Evolutionary conservation across 495 filamentous ascomycete species (phyloP), one percentile per base, ranked within the genome.

Genomic region (Symbiotaphrina buchneri): DNA sequence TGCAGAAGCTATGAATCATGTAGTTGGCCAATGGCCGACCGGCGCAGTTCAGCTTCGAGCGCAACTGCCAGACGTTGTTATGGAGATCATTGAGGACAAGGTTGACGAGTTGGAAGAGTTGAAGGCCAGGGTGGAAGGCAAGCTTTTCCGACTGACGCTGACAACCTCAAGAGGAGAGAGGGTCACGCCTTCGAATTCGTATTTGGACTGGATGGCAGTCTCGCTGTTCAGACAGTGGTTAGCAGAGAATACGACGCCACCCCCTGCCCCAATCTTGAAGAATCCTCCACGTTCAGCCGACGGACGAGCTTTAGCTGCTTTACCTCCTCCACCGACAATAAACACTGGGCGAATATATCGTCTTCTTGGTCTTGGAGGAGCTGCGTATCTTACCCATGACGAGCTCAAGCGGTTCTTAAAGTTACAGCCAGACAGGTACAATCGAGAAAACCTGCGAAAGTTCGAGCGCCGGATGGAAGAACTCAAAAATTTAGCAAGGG

Each of bases 11-110:
- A 52, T 93, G 14, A 74, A 90, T 30, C 83, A 93, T 40, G 81
- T 93, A 0, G 81, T 93, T 4, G 83, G 83, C 5, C 77, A 84
- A 40, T 93, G 83, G 83, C 83, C 83, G 1, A 55, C 65, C 0
- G 80, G 71, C 8, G 65, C 77, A 33, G 62, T 66, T n/a, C 73
- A 76, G 41, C 65, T 93, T 25, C 65, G 75, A 25, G 67, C 65
- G 54, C 32, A 65, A 24, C 57, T 85, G 1, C 74, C 80, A 1
- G 65, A 71, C 10, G 39, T 61, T 1, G 79, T 93, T 3, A 55
- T 90, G 3, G 82, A 91, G 33, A 61, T 91, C 10, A 85, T 94
- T 36, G 77, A 87, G 44, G 80, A 91, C 46, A 91, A 91, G 48
- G 75, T 78, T 21, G 71, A 85, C 39, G 81, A 93, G 41, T 56